phyloP scores from a whole-genome alignment of 2,329 filamentous ascomycete genomes.

The Trichophaea hybrida region DNA sequence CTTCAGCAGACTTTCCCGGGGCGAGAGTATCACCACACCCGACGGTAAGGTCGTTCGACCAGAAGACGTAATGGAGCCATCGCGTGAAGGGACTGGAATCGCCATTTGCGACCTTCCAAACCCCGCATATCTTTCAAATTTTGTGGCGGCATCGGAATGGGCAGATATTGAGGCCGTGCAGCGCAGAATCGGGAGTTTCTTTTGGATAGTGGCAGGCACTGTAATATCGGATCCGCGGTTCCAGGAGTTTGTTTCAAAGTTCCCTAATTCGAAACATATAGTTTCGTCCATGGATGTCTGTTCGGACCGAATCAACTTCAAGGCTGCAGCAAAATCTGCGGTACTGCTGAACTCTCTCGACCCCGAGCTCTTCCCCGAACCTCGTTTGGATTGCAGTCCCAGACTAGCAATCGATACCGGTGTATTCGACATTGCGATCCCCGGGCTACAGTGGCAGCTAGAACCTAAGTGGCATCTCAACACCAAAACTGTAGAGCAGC shows the following conservation, averaged over 20 bases:
- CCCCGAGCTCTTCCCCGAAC: slow-evolving; percentile 49
- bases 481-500: neutral
- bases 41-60: slow-evolving; percentile 60
- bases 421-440: slow-evolving; percentile 9
- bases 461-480: slow-evolving; percentile 15
- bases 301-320: slow-evolving; percentile 59
- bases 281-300: slow-evolving; percentile 61
- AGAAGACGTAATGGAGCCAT: slow-evolving; percentile 67
- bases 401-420: neutral
- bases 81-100: slow-evolving; percentile 55
- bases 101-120: slow-evolving; percentile 69
- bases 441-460: slow-evolving; percentile 12
- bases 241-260: slow-evolving; percentile 52
- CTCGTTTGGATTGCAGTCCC: neutral
- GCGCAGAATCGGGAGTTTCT: slow-evolving; percentile 32
- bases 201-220: slow-evolving; percentile 63
- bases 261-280: slow-evolving; percentile 52
- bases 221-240: slow-evolving; percentile 50
- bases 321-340: slow-evolving; percentile 50
- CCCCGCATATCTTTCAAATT: slow-evolving; percentile 50
- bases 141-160: slow-evolving; percentile 40
- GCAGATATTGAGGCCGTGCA: slow-evolving; percentile 46
- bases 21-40: slow-evolving; percentile 47
- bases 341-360: slow-evolving; percentile 60
- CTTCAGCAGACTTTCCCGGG: slow-evolving; percentile 47